Conservation (phyloP, 83 land plant species). For the Isoetes engelmannii region DNA sequence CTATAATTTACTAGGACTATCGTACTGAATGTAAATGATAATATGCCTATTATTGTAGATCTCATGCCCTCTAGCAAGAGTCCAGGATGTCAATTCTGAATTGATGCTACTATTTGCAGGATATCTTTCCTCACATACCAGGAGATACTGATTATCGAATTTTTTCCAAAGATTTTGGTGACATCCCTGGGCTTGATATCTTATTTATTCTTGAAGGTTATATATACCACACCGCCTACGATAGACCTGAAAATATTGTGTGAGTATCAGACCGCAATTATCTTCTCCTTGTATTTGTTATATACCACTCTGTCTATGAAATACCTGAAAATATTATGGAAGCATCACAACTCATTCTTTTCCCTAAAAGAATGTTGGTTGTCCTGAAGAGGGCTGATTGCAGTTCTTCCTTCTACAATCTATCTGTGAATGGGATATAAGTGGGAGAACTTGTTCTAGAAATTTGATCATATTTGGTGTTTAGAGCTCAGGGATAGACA, state of each 20-base stretch:
- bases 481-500: too few relatives aligned
- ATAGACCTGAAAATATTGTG: slow-evolving; percentile 71
- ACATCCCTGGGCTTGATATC: slow-evolving; percentile 91
- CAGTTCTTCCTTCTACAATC: too few relatives aligned
- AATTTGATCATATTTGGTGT: too few relatives aligned
- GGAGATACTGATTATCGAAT: slow-evolving; percentile 97
- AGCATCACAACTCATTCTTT: not conserved
- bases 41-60: too few relatives aligned
- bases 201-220: slow-evolving; percentile 84
- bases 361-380: not conserved
- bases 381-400: too few relatives aligned
- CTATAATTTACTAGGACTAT: too few relatives aligned
- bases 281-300: slow-evolving; percentile 4
- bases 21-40: too few relatives aligned
- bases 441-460: too few relatives aligned
- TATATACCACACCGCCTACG: slow-evolving; percentile 87
- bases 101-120: slow-evolving; percentile 34
- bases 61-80: too few relatives aligned
- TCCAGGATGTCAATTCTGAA: too few relatives aligned
- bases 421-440: too few relatives aligned
- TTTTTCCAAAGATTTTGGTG: slow-evolving; percentile 71
- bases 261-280: slow-evolving; percentile 43
- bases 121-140: slow-evolving; percentile 79
- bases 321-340: not conserved
- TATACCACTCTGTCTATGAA: not conserved